These are phyloP conservation scores for sunflower (Helianthus annuus) DNA, from an alignment of 129 eudicot genomes.

Conservation along the genomic window DNA sequence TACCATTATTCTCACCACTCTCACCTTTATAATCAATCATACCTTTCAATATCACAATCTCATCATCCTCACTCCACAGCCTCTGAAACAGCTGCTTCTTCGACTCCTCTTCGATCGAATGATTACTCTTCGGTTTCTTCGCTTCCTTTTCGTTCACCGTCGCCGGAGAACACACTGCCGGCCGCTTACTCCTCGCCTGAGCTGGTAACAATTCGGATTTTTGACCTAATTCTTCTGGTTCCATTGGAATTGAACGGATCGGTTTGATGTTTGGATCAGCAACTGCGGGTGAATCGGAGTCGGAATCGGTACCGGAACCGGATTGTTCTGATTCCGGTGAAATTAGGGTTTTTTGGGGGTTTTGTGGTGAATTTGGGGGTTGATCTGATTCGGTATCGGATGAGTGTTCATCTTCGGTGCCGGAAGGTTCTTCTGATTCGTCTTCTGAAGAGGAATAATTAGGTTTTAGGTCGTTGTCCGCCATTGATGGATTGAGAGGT, in stretches of 20 bases:
- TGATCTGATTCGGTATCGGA: slow-evolving; percentile 30
- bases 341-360: slow-evolving; percentile 16
- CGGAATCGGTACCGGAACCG: slow-evolving; percentile 30
- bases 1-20: slow-evolving; percentile 36
- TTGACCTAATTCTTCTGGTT: slow-evolving; percentile 14
- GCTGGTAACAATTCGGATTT: slow-evolving; percentile 6
- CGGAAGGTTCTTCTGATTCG: slow-evolving; percentile 20
- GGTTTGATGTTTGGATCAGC: slow-evolving; percentile 23
- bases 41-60: slow-evolving; percentile 46
- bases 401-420: slow-evolving; percentile 31
- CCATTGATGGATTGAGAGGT: slow-evolving; percentile 26
- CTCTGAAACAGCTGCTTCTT: slow-evolving; percentile 48
- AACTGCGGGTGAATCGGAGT: not conserved
- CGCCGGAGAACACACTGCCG: not conserved
- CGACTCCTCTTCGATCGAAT: slow-evolving; percentile 20
- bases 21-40: slow-evolving; percentile 42
- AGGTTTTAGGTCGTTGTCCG: slow-evolving; percentile 24
- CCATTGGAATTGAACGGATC: slow-evolving; percentile 22
- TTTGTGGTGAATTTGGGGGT: slow-evolving; percentile 27
- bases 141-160: slow-evolving; percentile 10
- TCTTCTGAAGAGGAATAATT: slow-evolving; percentile 24
- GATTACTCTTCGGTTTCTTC: slow-evolving; percentile 25
- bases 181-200: slow-evolving; percentile 32
- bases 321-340: slow-evolving; percentile 30
- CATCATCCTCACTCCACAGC: slow-evolving; percentile 54